A percentile compares a stretch with the other conserved stretches of the same genome.
These are phyloP conservation scores for Seiridium unicorne DNA, from an alignment of 2,329 filamentous ascomycete species.

Conservation along the genomic window DNA sequence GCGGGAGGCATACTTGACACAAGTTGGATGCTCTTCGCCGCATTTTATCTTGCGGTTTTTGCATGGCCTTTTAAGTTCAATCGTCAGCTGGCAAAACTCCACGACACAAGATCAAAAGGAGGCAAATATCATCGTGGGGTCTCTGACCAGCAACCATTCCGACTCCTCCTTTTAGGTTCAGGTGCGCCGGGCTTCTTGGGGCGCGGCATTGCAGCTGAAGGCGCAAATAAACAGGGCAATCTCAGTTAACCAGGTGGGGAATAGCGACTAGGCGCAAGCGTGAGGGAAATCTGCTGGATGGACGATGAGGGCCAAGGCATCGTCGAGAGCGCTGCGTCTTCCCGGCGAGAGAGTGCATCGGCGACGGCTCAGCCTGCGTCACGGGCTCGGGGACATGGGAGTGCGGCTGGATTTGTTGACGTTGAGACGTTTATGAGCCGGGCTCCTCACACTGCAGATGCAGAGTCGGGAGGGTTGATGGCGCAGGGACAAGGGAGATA, in stretches of 20 bases:
- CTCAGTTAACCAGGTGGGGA: conserved; percentile 1
- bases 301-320: conserved; percentile 1
- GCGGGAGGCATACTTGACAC: conserved; percentile 54
- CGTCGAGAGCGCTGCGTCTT: neutral
- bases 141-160: conserved; percentile 44
- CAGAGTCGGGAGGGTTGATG: neutral
- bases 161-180: conserved; percentile 43
- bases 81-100: neutral
- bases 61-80: conserved; percentile 60
- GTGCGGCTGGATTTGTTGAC: neutral
- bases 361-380: neutral
- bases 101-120: neutral
- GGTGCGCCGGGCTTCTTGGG: conserved; percentile 40
- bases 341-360: neutral
- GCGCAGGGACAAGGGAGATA: conserved; percentile 1
- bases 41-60: conserved; percentile 80
- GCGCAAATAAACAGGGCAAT: neutral
- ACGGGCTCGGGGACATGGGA: neutral
- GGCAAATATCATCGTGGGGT: neutral
- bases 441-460: neutral
- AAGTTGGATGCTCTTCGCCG: conserved; percentile 73
- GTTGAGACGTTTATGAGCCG: neutral
- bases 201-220: conserved; percentile 34
- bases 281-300: conserved; percentile 1
- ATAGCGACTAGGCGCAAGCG: neutral